phyloP scores from a whole-genome alignment of 2,329 filamentous ascomycete genomes.

The Trichoderma oligosporum region DNA sequence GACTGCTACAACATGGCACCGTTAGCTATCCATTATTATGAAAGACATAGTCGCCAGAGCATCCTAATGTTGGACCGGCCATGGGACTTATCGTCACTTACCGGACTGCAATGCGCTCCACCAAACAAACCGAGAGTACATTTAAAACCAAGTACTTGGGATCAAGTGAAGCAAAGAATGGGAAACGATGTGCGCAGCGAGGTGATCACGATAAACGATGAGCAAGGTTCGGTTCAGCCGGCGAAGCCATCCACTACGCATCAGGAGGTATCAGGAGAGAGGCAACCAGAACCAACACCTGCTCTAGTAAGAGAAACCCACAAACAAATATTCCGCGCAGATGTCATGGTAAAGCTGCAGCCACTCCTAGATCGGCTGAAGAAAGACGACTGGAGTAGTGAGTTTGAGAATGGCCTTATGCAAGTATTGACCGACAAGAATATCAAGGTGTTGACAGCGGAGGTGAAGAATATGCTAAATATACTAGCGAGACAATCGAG shows the following conservation, averaged over 20 bases:
- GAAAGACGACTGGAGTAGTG: not conserved
- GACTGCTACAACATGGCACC: not conserved
- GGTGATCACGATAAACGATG: not conserved
- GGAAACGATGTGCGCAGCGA: not conserved
- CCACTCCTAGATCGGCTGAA: not conserved
- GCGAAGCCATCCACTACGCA: not conserved
- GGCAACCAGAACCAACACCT: not conserved
- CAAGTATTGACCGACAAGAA: not conserved
- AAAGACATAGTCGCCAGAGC: not conserved
- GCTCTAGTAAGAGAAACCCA: not conserved
- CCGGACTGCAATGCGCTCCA: fast-evolving
- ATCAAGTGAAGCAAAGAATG: too few species aligned
- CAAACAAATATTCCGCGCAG: not conserved
- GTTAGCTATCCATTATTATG: not conserved
- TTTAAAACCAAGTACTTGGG: not conserved
- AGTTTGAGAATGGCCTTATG: not conserved
- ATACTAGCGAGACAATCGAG: not conserved
- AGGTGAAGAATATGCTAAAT: not conserved
- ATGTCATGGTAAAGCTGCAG: not conserved
- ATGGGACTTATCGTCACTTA: not conserved
- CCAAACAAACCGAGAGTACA: not conserved
- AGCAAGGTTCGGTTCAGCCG: not conserved
- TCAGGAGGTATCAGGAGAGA: not conserved
- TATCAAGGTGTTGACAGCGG: not conserved
- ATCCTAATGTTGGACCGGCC: not conserved